Conservation (phyloP, 2,329 filamentous ascomycete genomes). For the Fusarium falciforme region DNA sequence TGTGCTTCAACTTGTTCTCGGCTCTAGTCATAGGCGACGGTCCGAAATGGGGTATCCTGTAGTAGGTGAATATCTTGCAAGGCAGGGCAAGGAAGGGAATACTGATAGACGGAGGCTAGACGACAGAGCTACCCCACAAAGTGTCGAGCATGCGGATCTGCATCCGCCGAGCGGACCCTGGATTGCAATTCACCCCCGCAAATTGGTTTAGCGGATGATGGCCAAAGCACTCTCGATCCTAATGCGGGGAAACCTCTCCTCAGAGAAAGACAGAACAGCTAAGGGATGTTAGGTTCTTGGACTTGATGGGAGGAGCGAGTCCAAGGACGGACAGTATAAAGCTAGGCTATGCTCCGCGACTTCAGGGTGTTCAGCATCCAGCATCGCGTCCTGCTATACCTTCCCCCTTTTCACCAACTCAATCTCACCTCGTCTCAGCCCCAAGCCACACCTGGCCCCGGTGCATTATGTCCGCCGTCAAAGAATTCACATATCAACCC, state of each 20-base stretch:
- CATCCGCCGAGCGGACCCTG: not conserved
- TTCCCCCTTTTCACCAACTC: not conserved
- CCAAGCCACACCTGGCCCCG: not conserved
- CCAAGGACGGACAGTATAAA: not conserved
- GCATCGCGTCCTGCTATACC: not conserved
- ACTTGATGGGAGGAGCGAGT: not conserved
- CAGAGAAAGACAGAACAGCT: not conserved
- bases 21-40: not conserved
- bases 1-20: not conserved
- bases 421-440: not conserved
- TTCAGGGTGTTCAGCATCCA: not conserved
- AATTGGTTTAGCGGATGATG: not conserved
- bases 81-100: not conserved
- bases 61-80: not conserved
- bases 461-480: not conserved
- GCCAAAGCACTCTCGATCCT: not conserved
- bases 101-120: not conserved
- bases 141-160: not conserved
- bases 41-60: not conserved
- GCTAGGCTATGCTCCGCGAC: not conserved
- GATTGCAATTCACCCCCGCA: not conserved
- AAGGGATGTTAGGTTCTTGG: not conserved
- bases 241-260: not conserved
- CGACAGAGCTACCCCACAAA: not conserved
- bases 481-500: not conserved